Evolutionary conservation across 1,139 yeast genomes (phyloP).

Genomic region (Kurtzmaniella quercitrusa): DNA sequence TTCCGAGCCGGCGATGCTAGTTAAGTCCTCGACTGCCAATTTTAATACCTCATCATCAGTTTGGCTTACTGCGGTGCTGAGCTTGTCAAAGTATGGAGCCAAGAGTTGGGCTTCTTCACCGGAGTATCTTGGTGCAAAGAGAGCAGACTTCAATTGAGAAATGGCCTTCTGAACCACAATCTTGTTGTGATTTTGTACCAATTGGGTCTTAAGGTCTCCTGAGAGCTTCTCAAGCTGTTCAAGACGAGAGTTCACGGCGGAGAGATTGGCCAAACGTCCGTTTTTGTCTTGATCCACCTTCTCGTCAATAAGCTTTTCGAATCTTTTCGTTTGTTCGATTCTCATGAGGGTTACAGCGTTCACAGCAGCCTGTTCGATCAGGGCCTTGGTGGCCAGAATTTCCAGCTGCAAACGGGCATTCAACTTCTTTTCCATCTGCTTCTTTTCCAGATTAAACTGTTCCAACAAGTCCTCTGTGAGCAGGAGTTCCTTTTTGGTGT

Average conservation of each 20-base stretch:
- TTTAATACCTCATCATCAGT: slow-evolving; percentile 41
- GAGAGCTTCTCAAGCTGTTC: slow-evolving; percentile 58
- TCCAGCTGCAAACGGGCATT: slow-evolving; percentile 59
- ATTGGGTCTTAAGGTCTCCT: slow-evolving; percentile 51
- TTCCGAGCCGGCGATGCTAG: slow-evolving; percentile 40
- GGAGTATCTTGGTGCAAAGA: slow-evolving; percentile 26
- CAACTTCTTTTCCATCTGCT: slow-evolving; percentile 60
- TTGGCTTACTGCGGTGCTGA: slow-evolving; percentile 38
- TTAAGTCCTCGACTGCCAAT: slow-evolving; percentile 34
- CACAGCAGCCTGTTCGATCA: slow-evolving; percentile 69
- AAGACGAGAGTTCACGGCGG: slow-evolving; percentile 55
- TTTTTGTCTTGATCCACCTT: slow-evolving; percentile 77
- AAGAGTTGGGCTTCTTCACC: slow-evolving; percentile 28
- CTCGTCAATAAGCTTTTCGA: slow-evolving; percentile 58
- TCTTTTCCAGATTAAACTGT: slow-evolving; percentile 52
- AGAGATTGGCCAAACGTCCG: slow-evolving; percentile 70
- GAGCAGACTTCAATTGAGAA: slow-evolving; percentile 46
- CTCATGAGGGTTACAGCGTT: slow-evolving; percentile 73
- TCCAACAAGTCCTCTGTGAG: slow-evolving; percentile 46
- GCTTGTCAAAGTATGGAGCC: slow-evolving; percentile 43
- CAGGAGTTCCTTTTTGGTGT: slow-evolving; percentile 51
- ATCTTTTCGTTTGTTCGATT: slow-evolving; percentile 66
- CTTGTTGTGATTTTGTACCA: slow-evolving; percentile 52
- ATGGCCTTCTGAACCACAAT: slow-evolving; percentile 56
- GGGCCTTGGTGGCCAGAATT: slow-evolving; percentile 62